Base-by-base conservation (phyloP, 257 asterid genomes). In the Nyctanthes arbortristis region DNA sequence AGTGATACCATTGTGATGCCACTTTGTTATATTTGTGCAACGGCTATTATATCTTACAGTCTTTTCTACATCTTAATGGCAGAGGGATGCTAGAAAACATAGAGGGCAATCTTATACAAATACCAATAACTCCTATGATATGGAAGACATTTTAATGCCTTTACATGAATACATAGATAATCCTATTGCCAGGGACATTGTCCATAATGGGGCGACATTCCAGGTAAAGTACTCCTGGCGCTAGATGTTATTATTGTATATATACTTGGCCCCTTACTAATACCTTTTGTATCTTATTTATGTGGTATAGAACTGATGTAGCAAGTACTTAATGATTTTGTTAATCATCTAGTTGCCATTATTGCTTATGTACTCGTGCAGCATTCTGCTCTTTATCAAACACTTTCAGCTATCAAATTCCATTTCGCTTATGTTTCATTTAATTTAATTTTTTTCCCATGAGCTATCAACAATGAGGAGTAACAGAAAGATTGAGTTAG, bases 161-260 rank as follows among this genome's bases (percentile, higher is more conserved):
- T 82, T 94, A 63, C 96, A 72, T 30, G 81, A 89, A 65, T 94
- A 83, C 85, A 89, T 94, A 39, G 75, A 88, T 68, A 83, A 88
- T 76, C 97, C 97, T 57, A 84, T 85, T 65, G 91, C 94, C 67
- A 83, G 22, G 77, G 99, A 94, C 28, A 77, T 94, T 77, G 76
- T 94, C 75, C 97, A 91, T 74, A 91, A 94, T 61, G 99, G 99
- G 62, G 99, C 99, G 70, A 91, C 97, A 68, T 94, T 88, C 75
- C 99, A 94, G 99, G 99, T 86, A 79, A 66, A 67, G 20, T 67
- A 63, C 14, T 77, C 47, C 58, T 8, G 9, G 49, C 71, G 56
- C 63, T 30, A 14, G 4, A 35, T 40, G 47, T 59, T 60, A 65
- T 69, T 7, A 20, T 5, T 35, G 32, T 73, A 45, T 63, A 31